Base-by-base conservation (phyloP, 202 grass and related monocot species). In the Setaria italica region DNA sequence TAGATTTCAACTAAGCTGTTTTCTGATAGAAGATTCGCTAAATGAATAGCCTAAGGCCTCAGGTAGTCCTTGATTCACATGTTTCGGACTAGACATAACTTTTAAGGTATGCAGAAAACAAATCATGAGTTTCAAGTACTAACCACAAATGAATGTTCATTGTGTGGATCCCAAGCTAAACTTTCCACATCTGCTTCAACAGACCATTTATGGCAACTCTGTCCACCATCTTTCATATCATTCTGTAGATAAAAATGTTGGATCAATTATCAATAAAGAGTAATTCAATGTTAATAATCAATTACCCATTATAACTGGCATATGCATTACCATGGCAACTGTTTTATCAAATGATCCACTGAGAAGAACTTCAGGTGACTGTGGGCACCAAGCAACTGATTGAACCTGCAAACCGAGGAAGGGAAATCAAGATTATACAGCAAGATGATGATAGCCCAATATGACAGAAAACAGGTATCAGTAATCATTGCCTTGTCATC, bases 301-400 rank as follows among this genome's bases (percentile, higher is more conserved):
- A 63, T 30, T 62, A 65, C 2, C 20, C 74, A 74, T 54, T 20
- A 46, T 83, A 39, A 47, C n/a, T 30, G 11, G 25, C 20, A 83
- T 6, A 87, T 80, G 17, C n/a, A 79, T 84, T 91, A 99, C 96
- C 79, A 95, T 81, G 53, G 81, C 91, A 84, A 99, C 85, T 66
- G 88, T 92, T 85, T 88, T 88, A 88, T 99, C 93, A 79, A 99
- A 99, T 72, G 93, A 99, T 91, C 96, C 96, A 78, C 86, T 96
- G 42, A 99, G 91, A 70, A 99, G 88, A 82, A 96, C 54, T 92
- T 96, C 96, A 71, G 93, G 91, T 3, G 90, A 91, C 67, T 86
- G 86, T 25, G 15, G 78, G 59, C 84, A 92, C 93, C 96, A 99
- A 74, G 88, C 90, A 87, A 99, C 90, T 71, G 86, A 82, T 90